Evolutionary conservation across 2,329 filamentous ascomycete genomes (phyloP).

Genomic region (Fusarium pseudocircinatum): DNA sequence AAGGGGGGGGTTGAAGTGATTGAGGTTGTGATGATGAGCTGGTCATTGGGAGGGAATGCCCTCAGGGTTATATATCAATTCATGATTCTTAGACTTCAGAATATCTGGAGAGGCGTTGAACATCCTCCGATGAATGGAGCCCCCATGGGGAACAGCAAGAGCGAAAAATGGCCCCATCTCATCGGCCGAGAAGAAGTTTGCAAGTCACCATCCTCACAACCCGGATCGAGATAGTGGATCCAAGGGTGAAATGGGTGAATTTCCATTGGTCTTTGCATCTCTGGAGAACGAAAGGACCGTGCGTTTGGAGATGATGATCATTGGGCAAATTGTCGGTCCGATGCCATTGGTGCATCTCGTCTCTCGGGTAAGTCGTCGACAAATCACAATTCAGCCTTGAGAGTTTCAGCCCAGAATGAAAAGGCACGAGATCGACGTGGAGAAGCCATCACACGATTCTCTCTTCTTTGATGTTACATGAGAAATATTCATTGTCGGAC

Average conservation of each 20-base stretch:
- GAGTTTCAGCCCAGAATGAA: background rate
- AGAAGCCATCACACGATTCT: background rate
- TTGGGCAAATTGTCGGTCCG: constrained; percentile 5
- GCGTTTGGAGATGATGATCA: background rate
- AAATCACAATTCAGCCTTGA: constrained; percentile 28
- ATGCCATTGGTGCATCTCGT: background rate
- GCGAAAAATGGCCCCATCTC: background rate
- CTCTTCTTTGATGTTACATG: background rate
- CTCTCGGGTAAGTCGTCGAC: background rate
- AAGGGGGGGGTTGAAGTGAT: background rate
- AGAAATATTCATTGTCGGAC: background rate
- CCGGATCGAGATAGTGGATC: background rate
- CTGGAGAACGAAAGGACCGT: background rate
- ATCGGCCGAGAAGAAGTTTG: background rate
- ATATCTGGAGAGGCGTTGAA: background rate
- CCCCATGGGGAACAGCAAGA: constrained; percentile 2
- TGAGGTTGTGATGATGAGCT: background rate
- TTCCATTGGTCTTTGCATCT: background rate
- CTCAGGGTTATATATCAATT: background rate
- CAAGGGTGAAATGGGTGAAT: constrained; percentile 14
- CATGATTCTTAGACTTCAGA: rapidly evolving
- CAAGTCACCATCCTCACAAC: background rate
- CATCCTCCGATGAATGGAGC: background rate
- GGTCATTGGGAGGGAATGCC: rapidly evolving
- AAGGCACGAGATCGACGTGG: background rate